A percentile compares a stretch with the other conserved stretches of the same genome.
Evolutionary conservation across 805 yeast species (phyloP).

Genomic region (Metschnikowia amazonensis): DNA sequence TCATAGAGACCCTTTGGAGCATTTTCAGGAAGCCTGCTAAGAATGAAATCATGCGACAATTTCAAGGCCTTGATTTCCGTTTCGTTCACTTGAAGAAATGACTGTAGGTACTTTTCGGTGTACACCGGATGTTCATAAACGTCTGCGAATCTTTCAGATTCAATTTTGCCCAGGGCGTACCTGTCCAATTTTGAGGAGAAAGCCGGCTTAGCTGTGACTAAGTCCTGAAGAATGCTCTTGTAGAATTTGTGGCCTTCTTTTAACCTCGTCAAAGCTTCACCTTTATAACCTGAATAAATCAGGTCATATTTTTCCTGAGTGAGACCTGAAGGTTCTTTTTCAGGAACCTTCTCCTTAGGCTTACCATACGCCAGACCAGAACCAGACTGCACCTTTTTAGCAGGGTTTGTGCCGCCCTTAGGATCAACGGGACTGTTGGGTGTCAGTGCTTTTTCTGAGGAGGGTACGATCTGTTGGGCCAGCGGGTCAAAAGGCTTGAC

Average conservation of each 20-base stretch:
- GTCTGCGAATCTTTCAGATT: conserved; percentile 30
- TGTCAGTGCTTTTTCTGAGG: neutral
- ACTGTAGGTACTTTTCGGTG: conserved; percentile 50
- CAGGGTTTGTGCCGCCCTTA: neutral
- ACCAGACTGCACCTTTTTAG: neutral
- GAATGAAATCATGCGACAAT: conserved; percentile 45
- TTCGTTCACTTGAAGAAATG: conserved; percentile 44
- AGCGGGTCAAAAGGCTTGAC: conserved; percentile 2
- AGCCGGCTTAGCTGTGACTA: conserved; percentile 44
- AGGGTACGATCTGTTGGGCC: neutral
- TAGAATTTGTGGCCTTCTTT: conserved; percentile 41
- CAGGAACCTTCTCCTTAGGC: neutral
- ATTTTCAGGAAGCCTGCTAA: conserved; percentile 40
- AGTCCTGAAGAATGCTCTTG: conserved; percentile 37
- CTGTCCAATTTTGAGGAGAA: conserved; percentile 39
- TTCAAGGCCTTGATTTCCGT: conserved; percentile 44
- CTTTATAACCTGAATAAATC: conserved; percentile 9
- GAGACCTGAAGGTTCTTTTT: neutral
- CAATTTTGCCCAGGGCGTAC: conserved; percentile 28
- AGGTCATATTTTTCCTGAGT: conserved; percentile 13
- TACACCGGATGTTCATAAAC: conserved; percentile 35
- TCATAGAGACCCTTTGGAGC: conserved; percentile 35
- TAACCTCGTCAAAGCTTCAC: conserved; percentile 8
- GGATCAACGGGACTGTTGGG: neutral
- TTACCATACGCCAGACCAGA: neutral